Evolutionary conservation across 2,329 filamentous ascomycete species (phyloP).

Genomic region (Colletotrichum filicis): DNA sequence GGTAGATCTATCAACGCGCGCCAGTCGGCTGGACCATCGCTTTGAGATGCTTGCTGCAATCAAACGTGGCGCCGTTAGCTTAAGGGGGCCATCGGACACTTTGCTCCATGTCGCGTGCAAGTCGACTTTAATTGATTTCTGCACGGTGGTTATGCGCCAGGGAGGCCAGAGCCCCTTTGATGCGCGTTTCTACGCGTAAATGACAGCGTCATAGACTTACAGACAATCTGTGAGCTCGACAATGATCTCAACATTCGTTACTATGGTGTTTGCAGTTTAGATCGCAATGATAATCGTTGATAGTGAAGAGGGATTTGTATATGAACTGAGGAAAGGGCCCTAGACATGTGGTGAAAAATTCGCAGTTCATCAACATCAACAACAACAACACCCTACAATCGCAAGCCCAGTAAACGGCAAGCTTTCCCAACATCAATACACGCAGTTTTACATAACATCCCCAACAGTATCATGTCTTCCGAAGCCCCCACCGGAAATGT

Average conservation of each 20-base stretch:
- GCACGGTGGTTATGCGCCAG: conserved; percentile 8
- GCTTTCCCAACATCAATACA: no score
- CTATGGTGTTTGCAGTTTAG: background rate
- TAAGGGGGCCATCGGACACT: conserved; percentile 6
- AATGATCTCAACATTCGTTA: conserved; percentile 8
- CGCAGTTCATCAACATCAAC: background rate
- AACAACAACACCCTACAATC: no score
- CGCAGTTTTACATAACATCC: no score
- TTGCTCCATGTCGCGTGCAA: background rate
- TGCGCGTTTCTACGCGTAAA: conserved; percentile 28
- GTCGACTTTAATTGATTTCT: background rate
- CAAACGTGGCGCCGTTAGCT: conserved; percentile 23
- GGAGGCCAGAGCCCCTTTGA: conserved; percentile 11
- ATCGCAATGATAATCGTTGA: background rate
- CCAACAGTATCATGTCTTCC: conserved; percentile 21
- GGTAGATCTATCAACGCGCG: background rate
- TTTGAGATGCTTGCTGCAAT: background rate
- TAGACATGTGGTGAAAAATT: accelerated
- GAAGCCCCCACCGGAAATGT: conserved; percentile 13
- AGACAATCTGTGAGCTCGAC: background rate
- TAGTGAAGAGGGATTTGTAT: background rate
- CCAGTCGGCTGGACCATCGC: background rate
- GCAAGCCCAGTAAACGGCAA: no score
- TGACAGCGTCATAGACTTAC: conserved; percentile 37
- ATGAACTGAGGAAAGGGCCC: conserved; percentile 5